Percentiles rank a stretch among this genome's conserved stretches.
Conservation (phyloP, 768 basidiomycete genomes). For the Leccinellum rugosiceps region DNA sequence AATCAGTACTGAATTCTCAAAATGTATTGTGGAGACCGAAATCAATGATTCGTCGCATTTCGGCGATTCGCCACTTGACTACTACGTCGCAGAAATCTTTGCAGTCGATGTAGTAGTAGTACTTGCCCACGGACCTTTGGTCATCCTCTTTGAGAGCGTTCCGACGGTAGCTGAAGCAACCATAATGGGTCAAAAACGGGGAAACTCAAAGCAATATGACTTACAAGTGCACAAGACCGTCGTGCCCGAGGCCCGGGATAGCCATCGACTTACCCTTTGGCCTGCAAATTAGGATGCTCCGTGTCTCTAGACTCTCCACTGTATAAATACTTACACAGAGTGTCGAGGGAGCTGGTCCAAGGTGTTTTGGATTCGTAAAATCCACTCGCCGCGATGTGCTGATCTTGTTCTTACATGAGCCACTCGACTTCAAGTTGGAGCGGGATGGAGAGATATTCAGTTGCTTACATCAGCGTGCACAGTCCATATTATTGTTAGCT, state of each 20-base stretch:
- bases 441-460: too few relatives aligned
- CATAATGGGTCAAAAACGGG: slow-evolving; percentile 1
- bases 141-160: too few relatives aligned
- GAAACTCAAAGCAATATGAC: slow-evolving; percentile 26
- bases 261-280: slow-evolving; percentile 89
- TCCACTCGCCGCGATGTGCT: slow-evolving; percentile 88
- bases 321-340: too few relatives aligned
- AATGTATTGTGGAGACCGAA: slow-evolving; percentile 69
- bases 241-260: slow-evolving; percentile 70
- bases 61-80: slow-evolving; percentile 94
- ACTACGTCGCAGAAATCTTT: slow-evolving; percentile 95
- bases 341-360: slow-evolving; percentile 95
- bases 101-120: slow-evolving; percentile 95
- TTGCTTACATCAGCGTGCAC: too few relatives aligned
- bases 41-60: slow-evolving; percentile 89
- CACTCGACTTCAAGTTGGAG: too few relatives aligned
- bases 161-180: slow-evolving; percentile 35
- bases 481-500: too few relatives aligned
- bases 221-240: slow-evolving; percentile 75
- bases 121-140: too few relatives aligned
- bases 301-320: too few relatives aligned
- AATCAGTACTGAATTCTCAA: too few relatives aligned
- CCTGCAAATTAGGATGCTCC: too few relatives aligned
- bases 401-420: too few relatives aligned
- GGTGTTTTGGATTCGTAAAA: slow-evolving; percentile 96